phyloP scores from a whole-genome alignment of 805 yeast species.

The Yamadazyma philogaea region DNA sequence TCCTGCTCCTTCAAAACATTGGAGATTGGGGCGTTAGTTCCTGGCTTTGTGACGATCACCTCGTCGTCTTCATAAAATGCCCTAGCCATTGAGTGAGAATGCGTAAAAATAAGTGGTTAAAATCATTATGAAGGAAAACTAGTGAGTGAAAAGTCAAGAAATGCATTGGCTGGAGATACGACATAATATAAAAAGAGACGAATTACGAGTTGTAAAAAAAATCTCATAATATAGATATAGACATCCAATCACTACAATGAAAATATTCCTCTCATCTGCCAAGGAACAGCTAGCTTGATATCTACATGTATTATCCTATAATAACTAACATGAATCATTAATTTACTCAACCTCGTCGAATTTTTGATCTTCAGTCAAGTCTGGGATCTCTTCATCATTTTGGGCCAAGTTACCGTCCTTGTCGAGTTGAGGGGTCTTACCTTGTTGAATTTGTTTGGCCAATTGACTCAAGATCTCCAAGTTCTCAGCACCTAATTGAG shows the following conservation, averaged over 20 bases:
- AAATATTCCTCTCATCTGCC: background rate
- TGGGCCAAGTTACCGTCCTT: slow-evolving; percentile 44
- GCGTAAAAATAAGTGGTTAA: background rate
- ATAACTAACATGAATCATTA: slow-evolving; percentile 32
- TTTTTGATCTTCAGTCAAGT: slow-evolving; percentile 85
- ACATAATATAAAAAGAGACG: no score
- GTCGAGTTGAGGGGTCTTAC: slow-evolving; percentile 44
- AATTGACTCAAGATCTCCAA: slow-evolving; percentile 82
- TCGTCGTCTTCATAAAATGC: slow-evolving; percentile 55
- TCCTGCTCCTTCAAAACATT: slow-evolving; percentile 37
- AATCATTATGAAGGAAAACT: no score
- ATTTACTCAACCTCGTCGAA: slow-evolving; percentile 59
- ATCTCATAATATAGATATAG: no score
- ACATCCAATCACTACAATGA: no score
- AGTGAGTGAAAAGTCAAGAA: background rate
- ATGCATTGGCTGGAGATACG: no score
- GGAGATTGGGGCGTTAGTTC: slow-evolving; percentile 39
- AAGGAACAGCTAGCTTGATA: background rate
- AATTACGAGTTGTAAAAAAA: no score
- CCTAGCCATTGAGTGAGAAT: slow-evolving; percentile 24
- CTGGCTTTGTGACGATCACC: slow-evolving; percentile 46
- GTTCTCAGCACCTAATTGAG: slow-evolving; percentile 96
- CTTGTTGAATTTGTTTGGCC: slow-evolving; percentile 82
- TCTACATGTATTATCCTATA: slow-evolving; percentile 12
- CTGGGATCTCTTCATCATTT: slow-evolving; percentile 65